These are phyloP conservation scores for Colletotrichum siamense DNA, from an alignment of 2,329 filamentous ascomycete species.

Conservation along the genomic window DNA sequence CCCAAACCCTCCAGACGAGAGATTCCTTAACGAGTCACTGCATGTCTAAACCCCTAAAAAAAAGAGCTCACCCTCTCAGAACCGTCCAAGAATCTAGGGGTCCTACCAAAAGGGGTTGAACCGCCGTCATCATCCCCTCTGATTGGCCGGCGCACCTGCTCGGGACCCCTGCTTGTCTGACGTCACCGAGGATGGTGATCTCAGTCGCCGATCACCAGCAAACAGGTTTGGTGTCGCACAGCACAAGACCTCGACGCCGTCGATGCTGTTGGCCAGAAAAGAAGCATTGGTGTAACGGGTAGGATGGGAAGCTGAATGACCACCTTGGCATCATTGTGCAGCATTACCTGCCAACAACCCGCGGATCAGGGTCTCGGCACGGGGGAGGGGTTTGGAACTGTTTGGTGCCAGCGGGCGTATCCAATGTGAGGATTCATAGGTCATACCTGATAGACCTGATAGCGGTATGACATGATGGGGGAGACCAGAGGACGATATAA, in stretches of 20 bases:
- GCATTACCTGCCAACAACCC: not conserved
- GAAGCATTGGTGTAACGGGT: not conserved
- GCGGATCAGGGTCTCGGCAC: constrained; percentile 11
- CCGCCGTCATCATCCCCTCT: not conserved
- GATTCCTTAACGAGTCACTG: constrained; percentile 9
- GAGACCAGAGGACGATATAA: constrained; percentile 4
- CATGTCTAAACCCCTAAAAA: not conserved
- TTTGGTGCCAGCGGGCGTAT: not conserved
- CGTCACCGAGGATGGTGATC: constrained; percentile 14
- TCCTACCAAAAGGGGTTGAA: constrained; percentile 6
- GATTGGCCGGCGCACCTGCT: not conserved
- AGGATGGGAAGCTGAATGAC: not conserved
- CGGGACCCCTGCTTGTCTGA: not conserved
- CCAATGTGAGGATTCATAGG: not conserved
- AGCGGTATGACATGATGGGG: not conserved
- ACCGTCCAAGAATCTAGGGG: constrained; percentile 13
- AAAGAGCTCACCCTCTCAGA: not conserved
- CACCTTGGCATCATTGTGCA: constrained; percentile 23
- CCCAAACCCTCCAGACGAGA: not conserved
- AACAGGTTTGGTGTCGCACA: constrained; percentile 17
- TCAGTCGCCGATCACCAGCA: constrained; percentile 10
- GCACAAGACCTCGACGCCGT: not conserved
- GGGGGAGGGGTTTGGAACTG: not conserved
- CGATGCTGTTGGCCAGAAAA: not conserved
- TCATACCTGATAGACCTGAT: not conserved